A percentile compares a stretch with the other conserved stretches of the same genome.
These are phyloP conservation scores for Theobroma grandiflorum DNA, from an alignment of 441 rosid genomes.

Conservation along the genomic window DNA sequence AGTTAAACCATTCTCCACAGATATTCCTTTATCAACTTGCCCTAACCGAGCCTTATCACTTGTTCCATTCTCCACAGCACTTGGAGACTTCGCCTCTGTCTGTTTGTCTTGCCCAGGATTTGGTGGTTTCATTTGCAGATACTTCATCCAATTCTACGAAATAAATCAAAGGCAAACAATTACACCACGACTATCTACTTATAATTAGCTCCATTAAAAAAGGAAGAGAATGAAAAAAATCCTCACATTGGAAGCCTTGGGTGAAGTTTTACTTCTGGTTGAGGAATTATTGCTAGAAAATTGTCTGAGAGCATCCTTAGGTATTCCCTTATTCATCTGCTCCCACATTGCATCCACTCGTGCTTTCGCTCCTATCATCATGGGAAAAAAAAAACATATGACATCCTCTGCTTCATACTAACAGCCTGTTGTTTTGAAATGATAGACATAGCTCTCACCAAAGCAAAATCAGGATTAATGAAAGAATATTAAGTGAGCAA, in stretches of 20 bases:
- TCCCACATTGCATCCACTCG: slow-evolving; percentile 67
- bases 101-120: slow-evolving; percentile 25
- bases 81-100: slow-evolving; percentile 14
- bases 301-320: slow-evolving; percentile 36
- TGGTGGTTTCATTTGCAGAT: slow-evolving; percentile 47
- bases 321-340: slow-evolving; percentile 65
- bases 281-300: slow-evolving; percentile 39
- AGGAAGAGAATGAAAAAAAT: slow-evolving; percentile 15
- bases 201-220: slow-evolving; percentile 3
- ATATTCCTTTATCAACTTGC: slow-evolving; percentile 41
- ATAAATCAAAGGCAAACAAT: slow-evolving; percentile 19
- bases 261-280: slow-evolving; percentile 36
- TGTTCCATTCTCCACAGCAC: slow-evolving; percentile 29
- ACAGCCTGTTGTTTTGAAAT: neutral
- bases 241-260: slow-evolving; percentile 53
- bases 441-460: neutral
- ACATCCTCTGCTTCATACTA: slow-evolving; percentile 17
- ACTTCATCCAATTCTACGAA: slow-evolving; percentile 58
- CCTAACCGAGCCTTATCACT: slow-evolving; percentile 38
- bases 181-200: neutral
- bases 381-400: neutral
- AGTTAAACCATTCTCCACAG: slow-evolving; percentile 27
- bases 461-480: neutral
- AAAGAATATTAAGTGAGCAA: neutral
- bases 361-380: slow-evolving; percentile 44